Conservation (phyloP, 2,329 filamentous ascomycete species). For the Bipolaris victoriae region DNA sequence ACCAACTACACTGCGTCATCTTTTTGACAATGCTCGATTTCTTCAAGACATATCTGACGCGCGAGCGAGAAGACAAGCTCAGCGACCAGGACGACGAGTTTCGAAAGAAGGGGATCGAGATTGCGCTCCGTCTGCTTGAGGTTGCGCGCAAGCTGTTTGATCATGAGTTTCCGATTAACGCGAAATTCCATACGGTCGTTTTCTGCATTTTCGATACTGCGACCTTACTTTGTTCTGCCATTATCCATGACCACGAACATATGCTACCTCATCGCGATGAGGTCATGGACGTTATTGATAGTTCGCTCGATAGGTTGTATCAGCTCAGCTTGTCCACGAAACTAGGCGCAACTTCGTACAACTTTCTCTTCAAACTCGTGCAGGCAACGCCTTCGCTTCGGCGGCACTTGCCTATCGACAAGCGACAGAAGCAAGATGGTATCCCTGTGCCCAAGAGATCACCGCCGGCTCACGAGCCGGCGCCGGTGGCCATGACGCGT, state of each 20-base stretch:
- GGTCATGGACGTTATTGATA: slow-evolving; percentile 50
- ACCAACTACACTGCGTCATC: slow-evolving; percentile 54
- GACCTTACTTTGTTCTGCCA: slow-evolving; percentile 58
- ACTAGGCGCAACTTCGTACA: slow-evolving; percentile 39
- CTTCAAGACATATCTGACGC: slow-evolving; percentile 56
- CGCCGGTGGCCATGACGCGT: neutral
- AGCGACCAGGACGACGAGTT: slow-evolving; percentile 47
- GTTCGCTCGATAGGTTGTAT: slow-evolving; percentile 37
- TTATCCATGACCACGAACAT: slow-evolving; percentile 57
- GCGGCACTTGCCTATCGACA: slow-evolving; percentile 16
- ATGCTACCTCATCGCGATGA: slow-evolving; percentile 52
- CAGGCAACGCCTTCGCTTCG: slow-evolving; percentile 36
- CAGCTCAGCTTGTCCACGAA: slow-evolving; percentile 39
- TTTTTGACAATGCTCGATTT: slow-evolving; percentile 56
- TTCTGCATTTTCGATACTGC: slow-evolving; percentile 61
- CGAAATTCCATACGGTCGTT: slow-evolving; percentile 58
- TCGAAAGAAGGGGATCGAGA: slow-evolving; percentile 53
- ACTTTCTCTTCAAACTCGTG: slow-evolving; percentile 40
- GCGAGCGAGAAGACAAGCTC: slow-evolving; percentile 34
- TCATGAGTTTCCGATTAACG: slow-evolving; percentile 54
- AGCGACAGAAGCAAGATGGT: slow-evolving; percentile 25
- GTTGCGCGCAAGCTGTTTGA: slow-evolving; percentile 53
- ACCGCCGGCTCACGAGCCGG: slow-evolving; percentile 3
- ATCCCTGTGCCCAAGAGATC: neutral
- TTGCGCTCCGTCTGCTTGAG: slow-evolving; percentile 53